Base-by-base conservation (phyloP, 257 asterid species). In the Parsonsia alboflavescens region DNA sequence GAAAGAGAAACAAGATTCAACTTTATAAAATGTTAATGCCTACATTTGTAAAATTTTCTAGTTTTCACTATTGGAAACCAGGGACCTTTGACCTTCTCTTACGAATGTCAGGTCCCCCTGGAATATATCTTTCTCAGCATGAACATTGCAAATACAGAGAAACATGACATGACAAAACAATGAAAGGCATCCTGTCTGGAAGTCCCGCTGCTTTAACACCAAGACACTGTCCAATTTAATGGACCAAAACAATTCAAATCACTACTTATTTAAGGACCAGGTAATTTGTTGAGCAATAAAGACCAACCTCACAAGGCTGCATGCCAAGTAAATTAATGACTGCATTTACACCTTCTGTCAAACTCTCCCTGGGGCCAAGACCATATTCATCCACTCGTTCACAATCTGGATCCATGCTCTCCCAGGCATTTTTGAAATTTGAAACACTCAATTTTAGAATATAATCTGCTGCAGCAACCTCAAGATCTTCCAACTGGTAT, bases 251-350 rank as follows among this genome's bases (percentile, higher is more conserved):
- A 48, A 15, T 46, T 74, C 15, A 50, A 48, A 24, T 1, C 2
- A 24, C 22, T 48, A 48, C 45, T 16, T 0, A 44, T 61, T 17
- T 26, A 39, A 26, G 17, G 67, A 54, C 50, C 64, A 24, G 26
- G 22, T 8, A 64, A 57, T 17, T 11, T 53, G 41, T 57, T 50
- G 62, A 78, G 56, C 64, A 70, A 59, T 15, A 59, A 76, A 74
- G 36, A 82, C 96, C 73, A 41, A 96, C 99, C 98, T 96, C 99
- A 72, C 98, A 96, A 70, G 99, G 97, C 80, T 93, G 99, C 96
- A 96, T 73, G 86, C 98, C 99, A 53, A 95, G 96, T 85, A 95
- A 98, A 74, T 45, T 84, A 75, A 88, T 91, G 80, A 95, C 99
- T 42, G 96, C 91, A 82, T 68, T 91, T 30, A 95, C 97, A 77